Conservation (phyloP, 2,329 filamentous ascomycete genomes). For the Calonectria hongkongensis region DNA sequence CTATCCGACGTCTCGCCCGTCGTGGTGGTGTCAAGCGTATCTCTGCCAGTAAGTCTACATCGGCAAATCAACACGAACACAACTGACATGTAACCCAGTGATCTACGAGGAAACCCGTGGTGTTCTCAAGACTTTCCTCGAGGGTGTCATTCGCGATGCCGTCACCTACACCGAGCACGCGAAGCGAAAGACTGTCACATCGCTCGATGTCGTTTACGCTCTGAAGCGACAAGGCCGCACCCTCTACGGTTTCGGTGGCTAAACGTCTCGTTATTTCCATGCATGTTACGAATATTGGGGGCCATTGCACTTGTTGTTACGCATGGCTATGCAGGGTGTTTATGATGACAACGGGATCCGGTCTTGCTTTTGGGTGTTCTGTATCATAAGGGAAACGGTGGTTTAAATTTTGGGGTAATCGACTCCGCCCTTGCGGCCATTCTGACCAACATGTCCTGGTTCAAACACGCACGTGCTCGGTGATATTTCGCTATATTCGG, state of each 20-base stretch:
- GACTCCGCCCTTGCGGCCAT: conserved; percentile 53
- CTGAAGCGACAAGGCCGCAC: conserved; percentile 83
- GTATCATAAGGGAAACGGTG: conserved; percentile 66
- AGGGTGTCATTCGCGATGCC: conserved; percentile 84
- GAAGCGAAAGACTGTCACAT: conserved; percentile 87
- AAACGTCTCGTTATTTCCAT: conserved; percentile 65
- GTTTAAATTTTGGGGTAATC: conserved; percentile 62
- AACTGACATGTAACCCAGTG: conserved; percentile 66
- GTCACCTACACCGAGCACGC: conserved; percentile 88
- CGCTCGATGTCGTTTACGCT: conserved; percentile 80
- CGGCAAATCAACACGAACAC: conserved; percentile 76
- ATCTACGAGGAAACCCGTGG: conserved; percentile 87
- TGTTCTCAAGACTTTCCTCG: conserved; percentile 86
- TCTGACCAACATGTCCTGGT: conserved; percentile 46
- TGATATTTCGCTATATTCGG: too few relatives aligned
- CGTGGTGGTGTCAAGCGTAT: conserved; percentile 99
- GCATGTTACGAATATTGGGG: conserved; percentile 61
- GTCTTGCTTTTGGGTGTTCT: conserved; percentile 66
- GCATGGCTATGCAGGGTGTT: conserved; percentile 60
- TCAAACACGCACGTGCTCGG: not conserved
- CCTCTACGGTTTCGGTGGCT: conserved; percentile 92
- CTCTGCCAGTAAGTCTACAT: conserved; percentile 83
- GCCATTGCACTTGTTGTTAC: conserved; percentile 39
- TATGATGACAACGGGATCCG: conserved; percentile 65
- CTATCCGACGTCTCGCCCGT: conserved; percentile 97